These are phyloP conservation scores for Exophiala aquamarina DNA, from an alignment of 2,329 filamentous ascomycete species.

Conservation along the genomic window DNA sequence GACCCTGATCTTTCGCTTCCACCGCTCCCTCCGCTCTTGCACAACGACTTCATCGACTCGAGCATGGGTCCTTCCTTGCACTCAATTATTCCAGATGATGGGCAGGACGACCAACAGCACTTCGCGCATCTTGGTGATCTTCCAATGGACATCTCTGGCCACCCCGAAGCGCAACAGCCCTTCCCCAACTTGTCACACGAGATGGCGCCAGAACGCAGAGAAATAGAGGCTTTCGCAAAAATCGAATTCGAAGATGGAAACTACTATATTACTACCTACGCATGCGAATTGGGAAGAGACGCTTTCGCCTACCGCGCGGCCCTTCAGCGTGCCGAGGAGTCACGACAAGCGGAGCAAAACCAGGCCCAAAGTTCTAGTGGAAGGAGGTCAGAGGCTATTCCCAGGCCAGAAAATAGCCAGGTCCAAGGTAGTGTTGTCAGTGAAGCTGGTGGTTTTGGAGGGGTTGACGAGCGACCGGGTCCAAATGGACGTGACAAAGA, in stretches of 20 bases:
- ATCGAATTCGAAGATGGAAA: slow-evolving; percentile 65
- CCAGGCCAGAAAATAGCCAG: slow-evolving; percentile 42
- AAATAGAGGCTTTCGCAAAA: slow-evolving; percentile 62
- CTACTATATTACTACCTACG: slow-evolving; percentile 65
- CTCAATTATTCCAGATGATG: slow-evolving; percentile 6
- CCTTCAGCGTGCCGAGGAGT: slow-evolving; percentile 44
- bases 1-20: slow-evolving; percentile 12
- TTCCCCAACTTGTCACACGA: slow-evolving; percentile 14
- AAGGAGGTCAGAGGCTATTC: slow-evolving; percentile 45
- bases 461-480: slow-evolving; percentile 25
- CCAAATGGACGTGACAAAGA: slow-evolving; percentile 15
- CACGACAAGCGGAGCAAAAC: slow-evolving; percentile 38
- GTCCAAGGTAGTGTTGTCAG: slow-evolving; percentile 54
- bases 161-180: slow-evolving; percentile 12
- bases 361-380: slow-evolving; percentile 44
- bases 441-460: slow-evolving; percentile 53
- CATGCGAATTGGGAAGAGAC: slow-evolving; percentile 63
- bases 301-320: slow-evolving; percentile 51
- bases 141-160: background rate
- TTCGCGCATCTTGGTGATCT: background rate
- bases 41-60: slow-evolving; percentile 15
- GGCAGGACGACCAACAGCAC: slow-evolving; percentile 3
- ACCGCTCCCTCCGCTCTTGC: slow-evolving; percentile 11
- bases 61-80: slow-evolving; percentile 5
- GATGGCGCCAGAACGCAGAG: slow-evolving; percentile 19